Base-by-base conservation (phyloP, 345 rosid species). In the Arabidopsis suecica region DNA sequence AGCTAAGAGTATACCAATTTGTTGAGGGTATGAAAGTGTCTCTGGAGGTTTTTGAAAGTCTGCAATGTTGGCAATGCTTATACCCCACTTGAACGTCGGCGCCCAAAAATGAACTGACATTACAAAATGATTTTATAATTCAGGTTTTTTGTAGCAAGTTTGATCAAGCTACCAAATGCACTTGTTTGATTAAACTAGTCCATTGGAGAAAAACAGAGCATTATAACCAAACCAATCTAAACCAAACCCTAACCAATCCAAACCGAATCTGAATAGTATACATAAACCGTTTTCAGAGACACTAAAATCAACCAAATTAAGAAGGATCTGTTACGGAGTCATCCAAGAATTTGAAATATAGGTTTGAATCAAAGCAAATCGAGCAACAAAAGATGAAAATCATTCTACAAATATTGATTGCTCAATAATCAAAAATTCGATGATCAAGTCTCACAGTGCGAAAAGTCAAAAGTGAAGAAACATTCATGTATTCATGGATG, bases 21-120 rank as follows among this genome's bases (percentile, higher is more conserved):
- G 83, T 62, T 80, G 87, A 71, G 82, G 84, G 68, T 84, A 86
- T 5, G 87, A 86, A 56, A 84, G 47, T 5, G 75, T 78, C 50
- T 86, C 86, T 0, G 86, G 80, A 18, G 86, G 89, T 71, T 76
- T 86, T 7, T 82, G 65, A 32, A 84, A 82, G 68, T 86, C 87
- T 0, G 78, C 85, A 70, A 86, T 68, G 68, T 86, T 86, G 9
- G 89, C 85, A 38, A 82, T 73, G 79, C 74, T 86, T 57, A 86
- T 32, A 4, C 68, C 84, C 87, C 89, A 86, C 59, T 83, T 85
- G 53, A 79, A 85, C 8, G 87, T 85, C 18, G 85, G 88, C 0
- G 86, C 88, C 85, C 87, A 85, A 56, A 85, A 86, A 74, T 78
- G 97, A 85, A 93, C 97, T 91, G 89, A 68, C 9, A 60, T 2